Evolutionary conservation across 768 basidiomycete species (phyloP).

Genomic region (Sarcomyxa edulis): DNA sequence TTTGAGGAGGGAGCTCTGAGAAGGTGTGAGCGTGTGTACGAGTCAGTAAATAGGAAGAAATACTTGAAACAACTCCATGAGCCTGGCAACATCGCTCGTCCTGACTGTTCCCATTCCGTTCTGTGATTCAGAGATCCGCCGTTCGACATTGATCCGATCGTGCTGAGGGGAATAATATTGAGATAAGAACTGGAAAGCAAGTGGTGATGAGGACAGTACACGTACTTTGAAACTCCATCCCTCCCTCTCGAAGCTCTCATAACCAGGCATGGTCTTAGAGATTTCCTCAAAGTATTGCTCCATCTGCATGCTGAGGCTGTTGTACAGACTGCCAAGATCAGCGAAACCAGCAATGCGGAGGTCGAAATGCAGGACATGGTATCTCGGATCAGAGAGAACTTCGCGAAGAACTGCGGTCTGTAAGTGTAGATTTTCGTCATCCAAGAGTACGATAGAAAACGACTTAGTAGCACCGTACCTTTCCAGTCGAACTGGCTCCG

Average conservation of each 20-base stretch:
- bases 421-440: slow-evolving; percentile 1
- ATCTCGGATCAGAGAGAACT: slow-evolving; percentile 60
- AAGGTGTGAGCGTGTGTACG: too few relatives aligned
- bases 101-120: slow-evolving; percentile 46
- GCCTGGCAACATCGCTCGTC: slow-evolving; percentile 74
- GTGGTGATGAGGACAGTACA: neutral
- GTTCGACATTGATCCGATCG: slow-evolving; percentile 70
- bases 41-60: too few relatives aligned
- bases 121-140: slow-evolving; percentile 44
- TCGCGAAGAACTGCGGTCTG: slow-evolving; percentile 78
- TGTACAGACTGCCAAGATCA: slow-evolving; percentile 72
- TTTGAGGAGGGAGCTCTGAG: slow-evolving; percentile 60
- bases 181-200: slow-evolving; percentile 6
- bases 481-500: slow-evolving; percentile 78
- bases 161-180: slow-evolving; percentile 38
- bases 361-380: slow-evolving; percentile 82
- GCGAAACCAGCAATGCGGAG: slow-evolving; percentile 82
- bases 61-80: slow-evolving; percentile 84
- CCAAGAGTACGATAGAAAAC: neutral
- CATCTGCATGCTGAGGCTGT: slow-evolving; percentile 75
- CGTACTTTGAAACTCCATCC: slow-evolving; percentile 75
- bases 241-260: slow-evolving; percentile 69
- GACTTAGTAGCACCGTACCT: too few relatives aligned
- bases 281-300: slow-evolving; percentile 74
- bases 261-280: slow-evolving; percentile 51